Base-by-base conservation (phyloP, 352 stramenopile species). In the Phytophthora crassamura region DNA sequence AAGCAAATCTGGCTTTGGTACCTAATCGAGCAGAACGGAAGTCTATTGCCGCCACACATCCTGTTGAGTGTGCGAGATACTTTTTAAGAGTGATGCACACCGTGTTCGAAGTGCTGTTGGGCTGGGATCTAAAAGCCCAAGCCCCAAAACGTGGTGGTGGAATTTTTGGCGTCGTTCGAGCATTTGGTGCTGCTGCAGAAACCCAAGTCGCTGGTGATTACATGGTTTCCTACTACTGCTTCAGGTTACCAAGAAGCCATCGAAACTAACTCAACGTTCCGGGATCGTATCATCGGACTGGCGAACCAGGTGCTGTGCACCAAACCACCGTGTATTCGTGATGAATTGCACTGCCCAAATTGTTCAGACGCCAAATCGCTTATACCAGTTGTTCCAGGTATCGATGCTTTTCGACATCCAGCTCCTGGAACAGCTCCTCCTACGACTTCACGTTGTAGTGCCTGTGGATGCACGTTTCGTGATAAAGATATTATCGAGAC, bases 171-270 rank as follows among this genome's bases (percentile, higher is more conserved):
- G 41, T 67, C 18, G 59, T 69, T 25, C n/a, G 55, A 12, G 66
- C 54, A 8, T 67, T 64, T 67, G 12, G 39, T 36, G 54, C 40
- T 9, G 48, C 67, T 10, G 56, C 54, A 25, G 63, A 77, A 47
- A 77, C 69, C 0, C 63, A 77, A 52, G 28, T 49, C 9, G 54
- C 59, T 12, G 69, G 69, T 11, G 63, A 77, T 32, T 76, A 1
- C 49, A 51, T 61, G 67, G 1, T 71, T 75, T 54, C 67, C 62
- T 5, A 36, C 58, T n/a, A 72, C 62, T 0, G 43, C 60, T 16
- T 0, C 12, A 5, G 10, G 14, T 0, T 56, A 63, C 1, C 22
- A 14, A 3, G 15, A 36, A 6, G 28, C 20, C 15, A 16, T 64
- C 33, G 14, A 25, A 4, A 15, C 11, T 8, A 33, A 64, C n/a